These are phyloP conservation scores for Staphylotrichum tortipilum DNA, from an alignment of 495 filamentous ascomycete species.

Conservation along the genomic window DNA sequence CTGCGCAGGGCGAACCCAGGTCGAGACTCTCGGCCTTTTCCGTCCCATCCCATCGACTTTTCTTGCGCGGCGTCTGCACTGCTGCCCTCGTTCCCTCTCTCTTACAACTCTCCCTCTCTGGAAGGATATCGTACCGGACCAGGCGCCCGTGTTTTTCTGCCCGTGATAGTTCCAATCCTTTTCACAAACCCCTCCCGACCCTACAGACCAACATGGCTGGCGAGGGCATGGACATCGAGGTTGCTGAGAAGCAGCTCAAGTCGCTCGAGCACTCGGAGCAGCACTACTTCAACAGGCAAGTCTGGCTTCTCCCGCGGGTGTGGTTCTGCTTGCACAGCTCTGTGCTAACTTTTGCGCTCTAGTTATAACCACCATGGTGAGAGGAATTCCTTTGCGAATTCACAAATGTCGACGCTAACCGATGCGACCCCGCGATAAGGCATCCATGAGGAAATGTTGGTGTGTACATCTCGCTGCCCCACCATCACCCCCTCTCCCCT, in stretches of 20 bases:
- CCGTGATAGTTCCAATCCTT: background rate
- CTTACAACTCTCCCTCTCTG: background rate
- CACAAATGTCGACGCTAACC: constrained; percentile 25
- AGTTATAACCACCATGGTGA: constrained; percentile 96
- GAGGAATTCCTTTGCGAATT: constrained; percentile 17
- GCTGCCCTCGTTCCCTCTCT: background rate
- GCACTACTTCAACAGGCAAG: constrained; percentile 94
- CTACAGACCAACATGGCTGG: constrained; percentile 29
- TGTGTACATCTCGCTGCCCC: constrained; percentile 41
- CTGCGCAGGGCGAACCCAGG: constrained; percentile 9
- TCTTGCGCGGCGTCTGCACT: background rate
- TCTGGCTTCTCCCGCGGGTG: constrained; percentile 2
- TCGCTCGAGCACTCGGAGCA: constrained; percentile 80
- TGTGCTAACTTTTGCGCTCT: constrained; percentile 14
- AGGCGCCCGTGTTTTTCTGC: background rate
- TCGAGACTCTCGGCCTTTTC: constrained; percentile 1
- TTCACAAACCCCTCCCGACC: too few species aligned
- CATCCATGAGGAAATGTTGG: constrained; percentile 97
- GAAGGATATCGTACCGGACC: background rate
- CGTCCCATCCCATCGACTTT: constrained; percentile 7
- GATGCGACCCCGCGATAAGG: constrained; percentile 40
- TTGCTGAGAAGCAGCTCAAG: constrained; percentile 44
- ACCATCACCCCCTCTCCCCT: background rate
- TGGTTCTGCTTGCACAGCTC: constrained; percentile 2
- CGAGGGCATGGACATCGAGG: constrained; percentile 40